phyloP scores from a whole-genome alignment of 176 grass and related monocot species.

The Poa pratensis region DNA sequence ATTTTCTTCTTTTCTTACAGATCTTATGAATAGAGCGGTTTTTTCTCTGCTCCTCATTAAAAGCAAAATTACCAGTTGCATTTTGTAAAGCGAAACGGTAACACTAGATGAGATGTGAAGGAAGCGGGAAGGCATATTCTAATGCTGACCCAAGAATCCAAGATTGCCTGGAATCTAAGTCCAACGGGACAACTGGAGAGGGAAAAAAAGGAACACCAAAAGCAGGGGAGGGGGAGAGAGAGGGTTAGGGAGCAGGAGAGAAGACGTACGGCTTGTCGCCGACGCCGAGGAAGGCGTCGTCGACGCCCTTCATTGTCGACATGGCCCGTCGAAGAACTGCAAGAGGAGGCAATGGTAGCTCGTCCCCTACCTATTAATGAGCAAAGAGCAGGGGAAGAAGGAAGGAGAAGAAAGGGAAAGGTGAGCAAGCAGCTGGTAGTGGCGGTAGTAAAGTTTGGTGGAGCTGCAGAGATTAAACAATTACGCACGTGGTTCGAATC shows the following conservation, averaged over 20 bases:
- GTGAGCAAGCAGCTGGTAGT: constrained; percentile 41
- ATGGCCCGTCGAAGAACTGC: background rate
- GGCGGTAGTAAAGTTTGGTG: constrained; percentile 38
- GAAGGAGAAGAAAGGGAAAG: constrained; percentile 39
- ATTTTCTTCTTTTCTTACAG: background rate
- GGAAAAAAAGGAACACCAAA: constrained; percentile 9
- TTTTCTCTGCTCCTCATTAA: background rate
- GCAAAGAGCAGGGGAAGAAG: background rate
- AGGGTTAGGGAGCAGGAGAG: background rate
- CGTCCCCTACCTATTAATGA: background rate
- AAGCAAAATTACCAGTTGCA: background rate
- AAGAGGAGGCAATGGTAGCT: constrained; percentile 15
- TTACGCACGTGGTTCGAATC: too few species aligned
- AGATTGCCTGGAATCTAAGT: constrained; percentile 35
- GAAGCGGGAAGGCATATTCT: constrained; percentile 36
- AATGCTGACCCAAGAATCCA: constrained; percentile 36
- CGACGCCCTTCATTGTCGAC: constrained; percentile 69
- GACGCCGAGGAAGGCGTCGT: constrained; percentile 72
- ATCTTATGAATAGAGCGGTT: background rate
- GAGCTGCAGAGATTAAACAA: constrained; percentile 19
- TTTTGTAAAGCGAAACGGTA: background rate
- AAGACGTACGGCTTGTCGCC: constrained; percentile 63
- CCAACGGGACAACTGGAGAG: constrained; percentile 24
- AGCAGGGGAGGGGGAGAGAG: background rate
- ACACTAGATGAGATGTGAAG: background rate